Percentiles rank a stretch among this genome's conserved stretches.
These are phyloP conservation scores for Vickermania ingenoplastis DNA, from an alignment of 208 protist genomes.

Conservation along the genomic window DNA sequence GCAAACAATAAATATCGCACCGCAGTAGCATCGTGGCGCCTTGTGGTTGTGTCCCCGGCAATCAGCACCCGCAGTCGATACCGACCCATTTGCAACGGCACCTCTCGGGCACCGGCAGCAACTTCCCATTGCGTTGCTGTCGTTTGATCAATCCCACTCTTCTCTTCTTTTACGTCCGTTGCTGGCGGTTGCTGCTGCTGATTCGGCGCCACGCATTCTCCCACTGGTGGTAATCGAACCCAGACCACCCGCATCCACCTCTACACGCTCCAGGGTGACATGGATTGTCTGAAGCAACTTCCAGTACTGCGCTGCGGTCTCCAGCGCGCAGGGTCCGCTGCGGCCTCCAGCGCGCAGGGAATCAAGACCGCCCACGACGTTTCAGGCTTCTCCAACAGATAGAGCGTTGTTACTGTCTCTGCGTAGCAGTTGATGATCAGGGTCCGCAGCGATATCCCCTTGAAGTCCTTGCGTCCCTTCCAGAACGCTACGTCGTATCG, in stretches of 20 bases:
- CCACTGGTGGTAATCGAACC: no score
- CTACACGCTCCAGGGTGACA: no score
- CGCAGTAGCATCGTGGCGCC: slow-evolving; percentile 86
- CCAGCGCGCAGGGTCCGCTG: slow-evolving; percentile 42
- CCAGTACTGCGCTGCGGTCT: slow-evolving; percentile 94
- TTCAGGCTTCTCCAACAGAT: slow-evolving; percentile 94
- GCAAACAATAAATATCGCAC: slow-evolving; percentile 91
- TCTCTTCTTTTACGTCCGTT: no score
- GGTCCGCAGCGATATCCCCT: slow-evolving; percentile 92
- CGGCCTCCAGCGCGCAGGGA: slow-evolving; percentile 21
- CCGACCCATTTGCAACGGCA: neutral
- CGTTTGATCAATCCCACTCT: no score
- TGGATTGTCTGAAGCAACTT: slow-evolving; percentile 94
- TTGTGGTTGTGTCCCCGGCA: slow-evolving; percentile 57
- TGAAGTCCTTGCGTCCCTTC: slow-evolving; percentile 87
- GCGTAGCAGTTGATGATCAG: slow-evolving; percentile 92
- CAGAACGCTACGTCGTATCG: slow-evolving; percentile 94
- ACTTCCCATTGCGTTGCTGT: no score
- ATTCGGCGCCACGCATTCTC: no score
- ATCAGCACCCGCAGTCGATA: slow-evolving; percentile 1
- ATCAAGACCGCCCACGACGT: slow-evolving; percentile 91
- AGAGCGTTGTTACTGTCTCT: slow-evolving; percentile 96
- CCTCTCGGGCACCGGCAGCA: no score
- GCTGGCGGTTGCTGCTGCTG: no score
- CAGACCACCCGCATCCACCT: no score